Evolutionary conservation across 441 rosid genomes (phyloP).

Genomic region (Pelargonium fulgidum): DNA sequence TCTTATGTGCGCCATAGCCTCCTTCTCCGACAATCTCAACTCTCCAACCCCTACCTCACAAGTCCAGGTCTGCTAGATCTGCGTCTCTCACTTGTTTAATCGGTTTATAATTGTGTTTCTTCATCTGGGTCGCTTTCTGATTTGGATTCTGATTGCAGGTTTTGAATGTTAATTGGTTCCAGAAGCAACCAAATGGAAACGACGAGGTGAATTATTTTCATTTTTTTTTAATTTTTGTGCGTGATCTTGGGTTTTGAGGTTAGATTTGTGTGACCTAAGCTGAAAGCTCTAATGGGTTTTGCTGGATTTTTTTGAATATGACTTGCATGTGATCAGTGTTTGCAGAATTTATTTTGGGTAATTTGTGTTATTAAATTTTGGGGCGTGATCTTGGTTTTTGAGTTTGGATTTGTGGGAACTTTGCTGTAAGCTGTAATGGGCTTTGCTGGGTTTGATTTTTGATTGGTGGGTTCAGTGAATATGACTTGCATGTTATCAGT

Average conservation of each 20-base stretch:
- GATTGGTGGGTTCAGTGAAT: not conserved
- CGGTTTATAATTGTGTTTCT: not conserved
- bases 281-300: not conserved
- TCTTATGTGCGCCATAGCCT: constrained; percentile 67
- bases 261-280: not conserved
- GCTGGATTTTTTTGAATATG: no score
- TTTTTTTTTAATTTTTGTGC: not conserved
- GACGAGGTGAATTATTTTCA: constrained; percentile 53
- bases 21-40: constrained; percentile 75
- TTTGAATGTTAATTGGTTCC: constrained; percentile 70
- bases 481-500: not conserved
- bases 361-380: no score
- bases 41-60: constrained; percentile 63
- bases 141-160: constrained; percentile 35
- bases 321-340: not conserved
- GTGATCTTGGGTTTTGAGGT: not conserved
- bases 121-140: constrained; percentile 1
- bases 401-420: no score
- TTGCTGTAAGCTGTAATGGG: no score
- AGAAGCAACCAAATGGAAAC: constrained; percentile 70
- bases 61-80: constrained; percentile 61
- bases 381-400: no score
- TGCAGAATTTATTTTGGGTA: not conserved
- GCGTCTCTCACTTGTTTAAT: not conserved
- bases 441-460: no score